Evolutionary conservation across 2,329 filamentous ascomycete genomes (phyloP).

Genomic region (Cordyceps pruinosa): DNA sequence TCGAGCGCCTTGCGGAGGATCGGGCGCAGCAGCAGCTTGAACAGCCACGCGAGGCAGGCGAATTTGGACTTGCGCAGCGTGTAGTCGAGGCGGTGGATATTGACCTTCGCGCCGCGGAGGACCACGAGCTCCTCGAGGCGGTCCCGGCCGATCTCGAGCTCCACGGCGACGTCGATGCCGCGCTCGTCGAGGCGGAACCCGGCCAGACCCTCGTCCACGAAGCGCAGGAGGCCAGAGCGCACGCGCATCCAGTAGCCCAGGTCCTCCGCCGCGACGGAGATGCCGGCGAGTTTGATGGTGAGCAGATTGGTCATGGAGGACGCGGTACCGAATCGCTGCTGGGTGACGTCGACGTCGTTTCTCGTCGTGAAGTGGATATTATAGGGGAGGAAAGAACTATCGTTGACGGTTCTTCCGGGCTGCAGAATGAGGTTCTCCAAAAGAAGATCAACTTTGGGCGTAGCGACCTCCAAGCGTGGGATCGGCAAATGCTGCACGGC

Average conservation of each 20-base stretch:
- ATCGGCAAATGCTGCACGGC: slow-evolving; percentile 83
- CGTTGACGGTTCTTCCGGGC: slow-evolving; percentile 75
- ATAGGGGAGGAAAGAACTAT: slow-evolving; percentile 84
- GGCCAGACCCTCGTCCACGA: slow-evolving; percentile 78
- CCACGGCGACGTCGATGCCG: slow-evolving; percentile 78
- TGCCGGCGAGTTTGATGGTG: slow-evolving; percentile 71
- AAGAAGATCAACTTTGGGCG: slow-evolving; percentile 75
- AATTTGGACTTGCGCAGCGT: slow-evolving; percentile 67
- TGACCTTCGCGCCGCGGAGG: slow-evolving; percentile 67
- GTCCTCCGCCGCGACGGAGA: slow-evolving; percentile 79
- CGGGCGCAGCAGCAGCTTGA: slow-evolving; percentile 78
- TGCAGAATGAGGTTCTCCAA: slow-evolving; percentile 88
- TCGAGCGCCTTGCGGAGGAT: slow-evolving; percentile 75
- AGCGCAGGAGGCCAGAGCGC: slow-evolving; percentile 65
- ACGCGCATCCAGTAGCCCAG: slow-evolving; percentile 84
- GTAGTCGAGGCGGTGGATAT: slow-evolving; percentile 83
- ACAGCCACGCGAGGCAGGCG: slow-evolving; percentile 69
- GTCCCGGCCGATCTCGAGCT: slow-evolving; percentile 75
- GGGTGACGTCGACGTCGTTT: slow-evolving; percentile 81
- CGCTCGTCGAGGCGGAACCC: slow-evolving; percentile 80
- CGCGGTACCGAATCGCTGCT: slow-evolving; percentile 57
- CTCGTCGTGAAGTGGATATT: slow-evolving; percentile 72
- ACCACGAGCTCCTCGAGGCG: slow-evolving; percentile 74
- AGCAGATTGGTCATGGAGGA: slow-evolving; percentile 62
- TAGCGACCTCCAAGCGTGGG: slow-evolving; percentile 79